A percentile compares a stretch with the other conserved stretches of the same genome.
These are phyloP conservation scores for Castanopsis chinensis DNA, from an alignment of 306 rosid genomes.

Conservation along the genomic window DNA sequence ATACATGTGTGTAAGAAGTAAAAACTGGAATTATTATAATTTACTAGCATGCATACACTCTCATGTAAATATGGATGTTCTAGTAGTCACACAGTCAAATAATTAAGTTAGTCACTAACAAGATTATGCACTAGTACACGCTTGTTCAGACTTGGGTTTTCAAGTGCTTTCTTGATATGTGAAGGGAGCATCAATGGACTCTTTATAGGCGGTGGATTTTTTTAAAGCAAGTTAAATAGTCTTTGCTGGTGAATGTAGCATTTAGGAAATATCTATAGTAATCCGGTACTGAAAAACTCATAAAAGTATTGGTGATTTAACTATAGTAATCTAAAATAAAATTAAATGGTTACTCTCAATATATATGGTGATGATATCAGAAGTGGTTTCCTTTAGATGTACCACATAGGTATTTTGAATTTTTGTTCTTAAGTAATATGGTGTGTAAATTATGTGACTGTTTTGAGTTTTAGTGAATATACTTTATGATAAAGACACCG, in stretches of 20 bases:
- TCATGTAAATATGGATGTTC: background rate
- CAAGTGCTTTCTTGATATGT: background rate
- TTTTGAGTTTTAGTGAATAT: conserved; percentile 52
- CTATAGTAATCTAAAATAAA: background rate
- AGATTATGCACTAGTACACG: background rate
- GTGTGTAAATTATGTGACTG: conserved; percentile 4
- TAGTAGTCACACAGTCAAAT: background rate
- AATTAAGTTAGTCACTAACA: background rate
- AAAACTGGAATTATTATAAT: background rate
- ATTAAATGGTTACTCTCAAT: background rate
- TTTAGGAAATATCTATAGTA: background rate
- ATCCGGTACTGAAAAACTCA: background rate
- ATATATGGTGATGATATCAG: background rate
- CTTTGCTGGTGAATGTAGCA: background rate
- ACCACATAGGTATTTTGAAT: background rate
- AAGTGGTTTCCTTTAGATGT: background rate
- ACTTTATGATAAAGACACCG: conserved; percentile 76
- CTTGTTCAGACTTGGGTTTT: background rate
- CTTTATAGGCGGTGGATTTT: background rate
- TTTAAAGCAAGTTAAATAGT: background rate
- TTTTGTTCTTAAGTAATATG: background rate
- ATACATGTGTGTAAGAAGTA: background rate
- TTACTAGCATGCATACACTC: background rate
- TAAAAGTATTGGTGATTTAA: background rate
- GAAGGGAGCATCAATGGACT: background rate